Conservation (phyloP, 192 early-diverging fungal genomes). For the Coemansia sp. region DNA sequence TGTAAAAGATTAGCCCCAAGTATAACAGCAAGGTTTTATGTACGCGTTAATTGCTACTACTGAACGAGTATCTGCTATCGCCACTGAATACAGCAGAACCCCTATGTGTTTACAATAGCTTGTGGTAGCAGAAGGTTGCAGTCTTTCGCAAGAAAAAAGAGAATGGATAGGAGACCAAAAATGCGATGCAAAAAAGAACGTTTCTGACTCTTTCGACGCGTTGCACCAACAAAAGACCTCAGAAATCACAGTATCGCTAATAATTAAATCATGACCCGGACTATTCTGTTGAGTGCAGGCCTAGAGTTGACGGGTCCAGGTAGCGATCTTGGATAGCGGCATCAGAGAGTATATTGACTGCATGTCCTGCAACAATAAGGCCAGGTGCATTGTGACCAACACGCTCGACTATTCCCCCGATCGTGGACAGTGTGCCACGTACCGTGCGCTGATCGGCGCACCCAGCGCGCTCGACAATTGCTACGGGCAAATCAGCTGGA, state of each 20-base stretch:
- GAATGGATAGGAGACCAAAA: neutral
- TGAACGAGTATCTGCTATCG: neutral
- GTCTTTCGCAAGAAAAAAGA: neutral
- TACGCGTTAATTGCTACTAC: neutral
- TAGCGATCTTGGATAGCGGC: constrained; percentile 46
- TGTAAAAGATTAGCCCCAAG: too few species aligned
- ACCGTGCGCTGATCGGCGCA: constrained; percentile 73
- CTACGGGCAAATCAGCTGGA: constrained; percentile 66
- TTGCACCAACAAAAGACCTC: constrained; percentile 5
- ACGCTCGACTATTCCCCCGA: constrained; percentile 63
- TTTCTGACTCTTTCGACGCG: neutral
- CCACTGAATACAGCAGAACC: neutral
- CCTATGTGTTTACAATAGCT: neutral
- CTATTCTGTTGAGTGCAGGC: constrained; percentile 45
- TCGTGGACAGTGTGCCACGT: constrained; percentile 60
- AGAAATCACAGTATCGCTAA: neutral
- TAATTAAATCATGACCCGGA: constrained; percentile 1
- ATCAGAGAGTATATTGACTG: constrained; percentile 56
- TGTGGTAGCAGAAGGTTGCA: neutral
- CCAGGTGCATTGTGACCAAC: constrained; percentile 71
- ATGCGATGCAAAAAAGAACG: neutral
- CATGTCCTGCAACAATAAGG: constrained; percentile 75
- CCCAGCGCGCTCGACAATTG: constrained; percentile 82
- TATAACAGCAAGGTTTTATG: neutral
- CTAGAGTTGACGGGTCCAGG: constrained; percentile 34